phyloP scores from a whole-genome alignment of 2,329 filamentous ascomycete species.

The Chrysoporthe austroafricana region DNA sequence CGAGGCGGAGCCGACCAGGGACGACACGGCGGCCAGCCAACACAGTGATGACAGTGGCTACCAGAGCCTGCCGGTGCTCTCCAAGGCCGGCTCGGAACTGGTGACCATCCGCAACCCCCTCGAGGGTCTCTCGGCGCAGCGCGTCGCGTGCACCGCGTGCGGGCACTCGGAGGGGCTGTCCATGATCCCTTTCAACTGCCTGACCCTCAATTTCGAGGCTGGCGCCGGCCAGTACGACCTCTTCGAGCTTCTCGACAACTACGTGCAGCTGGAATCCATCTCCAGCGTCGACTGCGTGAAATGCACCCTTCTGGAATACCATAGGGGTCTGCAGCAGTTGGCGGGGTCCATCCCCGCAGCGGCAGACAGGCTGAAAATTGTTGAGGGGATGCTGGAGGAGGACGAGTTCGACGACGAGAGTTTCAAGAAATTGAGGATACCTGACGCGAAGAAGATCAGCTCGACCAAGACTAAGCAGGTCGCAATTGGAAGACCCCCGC shows the following conservation, averaged over 20 bases:
- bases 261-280: constrained; percentile 82
- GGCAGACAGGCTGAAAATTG: constrained; percentile 61
- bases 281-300: constrained; percentile 89
- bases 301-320: constrained; percentile 74
- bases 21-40: constrained; percentile 51
- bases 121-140: constrained; percentile 84
- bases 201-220: constrained; percentile 80
- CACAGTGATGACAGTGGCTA: constrained; percentile 63
- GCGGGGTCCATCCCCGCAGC: constrained; percentile 57
- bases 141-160: constrained; percentile 84
- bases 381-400: constrained; percentile 73
- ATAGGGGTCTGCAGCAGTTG: constrained; percentile 52
- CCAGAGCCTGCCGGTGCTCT: constrained; percentile 47
- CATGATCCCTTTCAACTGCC: constrained; percentile 90
- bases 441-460: constrained; percentile 68
- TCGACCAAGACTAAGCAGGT: constrained; percentile 90
- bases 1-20: constrained; percentile 43
- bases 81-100: constrained; percentile 42
- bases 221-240: constrained; percentile 68
- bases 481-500: constrained; percentile 80
- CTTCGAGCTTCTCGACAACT: constrained; percentile 79
- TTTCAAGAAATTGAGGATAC: constrained; percentile 68
- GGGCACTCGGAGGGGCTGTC: constrained; percentile 86
- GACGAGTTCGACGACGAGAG: constrained; percentile 79
- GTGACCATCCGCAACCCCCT: constrained; percentile 70